Base-by-base conservation (phyloP, 257 asterid genomes). In the Solanum dulcamara region DNA sequence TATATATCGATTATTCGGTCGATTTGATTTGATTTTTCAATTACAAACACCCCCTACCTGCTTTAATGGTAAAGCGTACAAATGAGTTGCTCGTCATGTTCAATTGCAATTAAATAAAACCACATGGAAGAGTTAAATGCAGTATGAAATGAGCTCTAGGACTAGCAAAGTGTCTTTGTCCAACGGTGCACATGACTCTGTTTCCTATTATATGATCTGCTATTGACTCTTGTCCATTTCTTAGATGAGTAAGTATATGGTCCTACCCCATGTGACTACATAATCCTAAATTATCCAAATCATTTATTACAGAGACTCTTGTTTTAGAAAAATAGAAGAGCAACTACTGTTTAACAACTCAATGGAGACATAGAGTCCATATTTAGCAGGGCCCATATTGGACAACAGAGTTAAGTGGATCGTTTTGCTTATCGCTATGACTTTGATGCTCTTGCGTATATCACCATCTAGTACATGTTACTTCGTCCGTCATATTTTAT, bases 211-310 rank as follows among this genome's bases (percentile, higher is more conserved):
- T 64, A 51, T 22, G 67, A 13, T 26, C 17, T 44, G 38, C n/a
- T 26, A 10, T 44, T 44, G 82, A 75, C 82, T 75, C 59, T 44
- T 26, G 28, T 46, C 83, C 83, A 79, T 79, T 79, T 79, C 44
- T 62, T 35, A 81, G 64, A 44, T 44, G 30, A 37, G 80, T 20
- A 70, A 11, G 7, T 17, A 15, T 83, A 66, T 87, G 88, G 88
- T 80, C 93, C 92, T 87, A 82, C 57, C 17, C 89, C 93, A 90
- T 89, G 92, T 90, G 92, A 86, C 77, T 84, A 14, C 70, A 55
- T 66, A 37, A 79, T 79, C 64, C 32, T 77, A 46, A 26, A 77
- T 26, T 48, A 6, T 10, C 6, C 3, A 24, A 32, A 50, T 77
- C 28, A 77, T 77, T 77, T 77, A 77, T 79, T 28, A 79, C 0